These are phyloP conservation scores for Shiraia sp. DNA, from an alignment of 2,329 filamentous ascomycete genomes.

Conservation along the genomic window DNA sequence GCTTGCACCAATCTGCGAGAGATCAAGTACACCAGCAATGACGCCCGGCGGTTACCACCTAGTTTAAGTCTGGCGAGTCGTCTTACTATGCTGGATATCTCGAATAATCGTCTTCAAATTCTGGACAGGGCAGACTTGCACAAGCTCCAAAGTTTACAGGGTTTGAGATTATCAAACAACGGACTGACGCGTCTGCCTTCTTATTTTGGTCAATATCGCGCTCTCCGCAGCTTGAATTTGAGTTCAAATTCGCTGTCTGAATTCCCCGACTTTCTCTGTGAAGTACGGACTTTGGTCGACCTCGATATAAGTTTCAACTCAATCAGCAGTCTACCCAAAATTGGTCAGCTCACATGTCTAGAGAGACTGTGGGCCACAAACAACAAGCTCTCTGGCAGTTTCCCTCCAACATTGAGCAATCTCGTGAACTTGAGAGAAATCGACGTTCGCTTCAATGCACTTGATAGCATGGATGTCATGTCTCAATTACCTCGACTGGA, in stretches of 20 bases:
- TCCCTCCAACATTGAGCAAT: conserved; percentile 74
- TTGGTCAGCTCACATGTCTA: conserved; percentile 76
- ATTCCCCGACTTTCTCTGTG: conserved; percentile 84
- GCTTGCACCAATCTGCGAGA: conserved; percentile 89
- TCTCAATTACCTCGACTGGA: conserved; percentile 84
- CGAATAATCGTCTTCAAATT: conserved; percentile 89
- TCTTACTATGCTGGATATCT: conserved; percentile 88
- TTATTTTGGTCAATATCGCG: conserved; percentile 80
- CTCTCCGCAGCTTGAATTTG: conserved; percentile 81
- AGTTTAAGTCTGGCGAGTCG: conserved; percentile 80
- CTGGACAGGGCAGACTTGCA: conserved; percentile 83
- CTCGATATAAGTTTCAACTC: conserved; percentile 96
- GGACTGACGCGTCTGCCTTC: conserved; percentile 75
- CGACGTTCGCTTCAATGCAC: conserved; percentile 90
- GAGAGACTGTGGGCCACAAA: conserved; percentile 96
- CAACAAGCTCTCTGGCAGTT: conserved; percentile 77
- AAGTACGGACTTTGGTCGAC: conserved; percentile 81
- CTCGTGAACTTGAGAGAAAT: conserved; percentile 82
- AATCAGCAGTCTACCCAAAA: conserved; percentile 76
- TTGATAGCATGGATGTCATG: conserved; percentile 86
- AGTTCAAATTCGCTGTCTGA: conserved; percentile 89
- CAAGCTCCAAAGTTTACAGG: conserved; percentile 74
- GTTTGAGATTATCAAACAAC: conserved; percentile 93
- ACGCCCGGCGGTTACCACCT: conserved; percentile 80
- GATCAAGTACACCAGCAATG: conserved; percentile 95